Conservation (phyloP, 2,329 filamentous ascomycete species). For the Diplodia seriata region DNA sequence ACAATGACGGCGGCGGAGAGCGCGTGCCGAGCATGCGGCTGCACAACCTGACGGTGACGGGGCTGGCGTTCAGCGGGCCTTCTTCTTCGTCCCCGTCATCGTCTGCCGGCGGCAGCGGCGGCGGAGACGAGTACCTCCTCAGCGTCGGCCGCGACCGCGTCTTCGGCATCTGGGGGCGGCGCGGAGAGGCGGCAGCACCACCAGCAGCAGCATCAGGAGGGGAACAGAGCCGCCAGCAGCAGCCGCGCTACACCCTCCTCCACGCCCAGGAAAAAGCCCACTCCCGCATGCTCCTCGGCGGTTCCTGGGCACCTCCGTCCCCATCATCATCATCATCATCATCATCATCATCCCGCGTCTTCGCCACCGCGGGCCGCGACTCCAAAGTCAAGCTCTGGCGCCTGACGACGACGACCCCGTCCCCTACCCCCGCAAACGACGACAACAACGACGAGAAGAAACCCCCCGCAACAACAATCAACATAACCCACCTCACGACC, state of each 20-base stretch:
- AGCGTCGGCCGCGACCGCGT: slow-evolving; percentile 92
- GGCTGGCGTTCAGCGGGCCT: slow-evolving; percentile 73
- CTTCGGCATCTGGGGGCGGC: slow-evolving; percentile 78
- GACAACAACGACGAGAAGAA: neutral
- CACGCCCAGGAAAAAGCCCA: slow-evolving; percentile 83
- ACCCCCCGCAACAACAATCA: neutral
- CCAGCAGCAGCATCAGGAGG: neutral
- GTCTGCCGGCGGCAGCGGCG: slow-evolving; percentile 60
- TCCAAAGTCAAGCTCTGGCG: slow-evolving; percentile 75
- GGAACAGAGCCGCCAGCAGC: too few relatives aligned
- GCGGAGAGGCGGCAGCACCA: neutral
- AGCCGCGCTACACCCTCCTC: slow-evolving; percentile 61
- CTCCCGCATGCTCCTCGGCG: slow-evolving; percentile 88
- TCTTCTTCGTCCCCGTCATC: neutral
- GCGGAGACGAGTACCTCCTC: slow-evolving; percentile 63
- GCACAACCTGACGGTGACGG: slow-evolving; percentile 85
- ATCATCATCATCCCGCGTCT: slow-evolving; percentile 56
- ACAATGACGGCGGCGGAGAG: neutral
- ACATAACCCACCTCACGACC: slow-evolving; percentile 36
- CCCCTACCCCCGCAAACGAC: too few relatives aligned
- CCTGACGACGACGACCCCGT: slow-evolving; percentile 37
- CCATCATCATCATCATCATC: slow-evolving; percentile 23
- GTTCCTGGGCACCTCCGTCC: slow-evolving; percentile 74
- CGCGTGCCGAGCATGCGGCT: slow-evolving; percentile 24
- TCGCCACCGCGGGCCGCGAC: slow-evolving; percentile 90